Conservation (phyloP, 805 yeast genomes). For the Teunomyces barrocoloradensis region DNA sequence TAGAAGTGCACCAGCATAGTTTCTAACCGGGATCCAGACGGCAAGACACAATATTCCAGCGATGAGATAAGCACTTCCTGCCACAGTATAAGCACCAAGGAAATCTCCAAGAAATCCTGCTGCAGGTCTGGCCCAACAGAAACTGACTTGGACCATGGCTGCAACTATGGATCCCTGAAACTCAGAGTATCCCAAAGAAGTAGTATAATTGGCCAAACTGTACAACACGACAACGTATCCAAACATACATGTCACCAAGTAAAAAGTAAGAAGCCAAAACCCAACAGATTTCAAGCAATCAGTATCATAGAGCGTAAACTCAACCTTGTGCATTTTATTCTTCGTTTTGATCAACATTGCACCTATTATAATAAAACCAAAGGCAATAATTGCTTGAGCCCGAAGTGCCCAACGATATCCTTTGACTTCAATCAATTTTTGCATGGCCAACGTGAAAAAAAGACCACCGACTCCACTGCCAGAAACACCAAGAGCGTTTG, state of each 20-base stretch:
- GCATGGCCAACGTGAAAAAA: slow-evolving; percentile 48
- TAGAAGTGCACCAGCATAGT: slow-evolving; percentile 52
- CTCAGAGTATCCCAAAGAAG: slow-evolving; percentile 55
- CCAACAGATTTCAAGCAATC: slow-evolving; percentile 39
- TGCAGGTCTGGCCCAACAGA: slow-evolving; percentile 52
- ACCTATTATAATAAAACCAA: slow-evolving; percentile 25
- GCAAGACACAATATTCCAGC: slow-evolving; percentile 31
- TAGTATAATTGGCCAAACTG: slow-evolving; percentile 57
- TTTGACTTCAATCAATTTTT: slow-evolving; percentile 35
- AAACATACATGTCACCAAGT: slow-evolving; percentile 48
- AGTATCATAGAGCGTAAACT: slow-evolving; percentile 38
- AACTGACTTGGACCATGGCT: slow-evolving; percentile 61
- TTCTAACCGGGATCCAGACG: slow-evolving; percentile 50
- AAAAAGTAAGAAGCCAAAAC: slow-evolving; percentile 39
- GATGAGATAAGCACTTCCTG: slow-evolving; percentile 21
- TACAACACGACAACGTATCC: slow-evolving; percentile 63
- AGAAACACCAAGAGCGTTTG: slow-evolving; percentile 45
- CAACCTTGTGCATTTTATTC: slow-evolving; percentile 15
- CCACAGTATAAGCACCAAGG: slow-evolving; percentile 51
- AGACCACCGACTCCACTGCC: slow-evolving; percentile 58
- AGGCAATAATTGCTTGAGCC: slow-evolving; percentile 43
- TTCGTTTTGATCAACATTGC: slow-evolving; percentile 6
- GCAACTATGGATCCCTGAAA: slow-evolving; percentile 56
- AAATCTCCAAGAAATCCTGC: slow-evolving; percentile 52
- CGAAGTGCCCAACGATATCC: slow-evolving; percentile 51